Evolutionary conservation across 2,329 filamentous ascomycete genomes (phyloP).

Genomic region (Coniella lustricola): DNA sequence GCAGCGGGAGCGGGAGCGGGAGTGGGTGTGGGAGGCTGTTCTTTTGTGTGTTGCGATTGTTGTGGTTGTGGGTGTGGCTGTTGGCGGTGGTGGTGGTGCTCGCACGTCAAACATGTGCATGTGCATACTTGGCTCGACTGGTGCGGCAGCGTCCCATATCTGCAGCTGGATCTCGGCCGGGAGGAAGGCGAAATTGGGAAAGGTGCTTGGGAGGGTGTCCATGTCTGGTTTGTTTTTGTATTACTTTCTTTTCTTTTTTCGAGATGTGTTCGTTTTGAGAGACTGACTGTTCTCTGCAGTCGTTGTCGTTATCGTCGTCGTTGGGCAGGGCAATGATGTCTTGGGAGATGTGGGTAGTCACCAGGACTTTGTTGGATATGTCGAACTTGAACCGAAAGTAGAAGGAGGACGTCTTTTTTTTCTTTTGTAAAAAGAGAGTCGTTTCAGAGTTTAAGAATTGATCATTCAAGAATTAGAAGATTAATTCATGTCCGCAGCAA

Average conservation of each 20-base stretch:
- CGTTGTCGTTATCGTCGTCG: not conserved
- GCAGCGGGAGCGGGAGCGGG: conserved; percentile 1
- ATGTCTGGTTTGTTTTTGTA: not conserved
- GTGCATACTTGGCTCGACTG: conserved; percentile 18
- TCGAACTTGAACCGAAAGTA: too few species aligned
- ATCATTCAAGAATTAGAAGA: conserved; percentile 2
- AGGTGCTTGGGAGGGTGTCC: conserved; percentile 7
- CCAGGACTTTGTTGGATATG: not conserved
- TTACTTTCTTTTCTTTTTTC: not conserved
- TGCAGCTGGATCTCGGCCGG: conserved; percentile 20
- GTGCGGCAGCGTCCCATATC: conserved; percentile 19
- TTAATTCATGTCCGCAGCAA: not conserved
- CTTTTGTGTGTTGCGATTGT: not conserved
- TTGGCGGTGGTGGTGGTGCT: conserved; percentile 5
- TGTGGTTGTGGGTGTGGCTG: not conserved
- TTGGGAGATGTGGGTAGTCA: too few species aligned
- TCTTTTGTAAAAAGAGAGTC: too few species aligned
- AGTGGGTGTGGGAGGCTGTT: not conserved
- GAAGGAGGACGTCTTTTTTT: too few species aligned
- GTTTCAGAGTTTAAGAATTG: conserved; percentile 1
- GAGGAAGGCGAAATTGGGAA: conserved; percentile 17
- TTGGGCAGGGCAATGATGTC: too few species aligned
- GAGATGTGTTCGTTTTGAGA: too few species aligned
- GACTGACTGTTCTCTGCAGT: not conserved
- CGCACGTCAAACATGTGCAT: conserved; percentile 21